Conservation (phyloP, 2,329 filamentous ascomycete species). For the Exophiala dermatitidis region DNA sequence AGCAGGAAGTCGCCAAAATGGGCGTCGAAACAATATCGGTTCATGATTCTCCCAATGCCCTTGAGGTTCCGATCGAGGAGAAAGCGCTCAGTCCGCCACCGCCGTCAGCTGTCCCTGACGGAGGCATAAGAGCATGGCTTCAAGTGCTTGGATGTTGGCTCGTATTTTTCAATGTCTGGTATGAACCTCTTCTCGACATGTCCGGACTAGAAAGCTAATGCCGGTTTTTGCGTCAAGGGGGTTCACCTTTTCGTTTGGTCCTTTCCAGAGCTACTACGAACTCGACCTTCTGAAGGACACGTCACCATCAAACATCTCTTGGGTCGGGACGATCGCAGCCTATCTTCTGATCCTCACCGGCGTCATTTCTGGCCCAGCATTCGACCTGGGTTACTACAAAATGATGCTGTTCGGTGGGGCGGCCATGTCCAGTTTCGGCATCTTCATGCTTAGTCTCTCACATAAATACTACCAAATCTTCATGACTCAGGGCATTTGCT, state of each 20-base stretch:
- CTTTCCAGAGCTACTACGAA: conserved; percentile 72
- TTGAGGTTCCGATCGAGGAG: conserved; percentile 10
- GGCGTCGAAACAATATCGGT: conserved; percentile 8
- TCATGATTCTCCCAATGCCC: not conserved
- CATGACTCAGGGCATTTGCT: conserved; percentile 67
- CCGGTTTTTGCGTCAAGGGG: conserved; percentile 14
- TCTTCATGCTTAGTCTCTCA: conserved; percentile 66
- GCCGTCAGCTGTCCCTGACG: conserved; percentile 53
- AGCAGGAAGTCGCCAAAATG: conserved; percentile 6
- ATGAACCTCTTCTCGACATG: conserved; percentile 58
- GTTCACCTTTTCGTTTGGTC: conserved; percentile 42
- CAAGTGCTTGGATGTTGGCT: conserved; percentile 79
- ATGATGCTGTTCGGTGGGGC: conserved; percentile 65
- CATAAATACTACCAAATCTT: conserved; percentile 80
- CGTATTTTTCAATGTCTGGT: conserved; percentile 66
- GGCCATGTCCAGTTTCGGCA: conserved; percentile 52
- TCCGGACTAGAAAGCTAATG: not conserved
- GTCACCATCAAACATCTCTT: conserved; percentile 65
- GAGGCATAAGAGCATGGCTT: conserved; percentile 68
- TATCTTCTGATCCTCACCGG: conserved; percentile 80
- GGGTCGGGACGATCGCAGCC: conserved; percentile 80
- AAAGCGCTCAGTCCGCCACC: conserved; percentile 9
- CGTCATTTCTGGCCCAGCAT: conserved; percentile 77
- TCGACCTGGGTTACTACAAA: conserved; percentile 74
- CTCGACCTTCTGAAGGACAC: conserved; percentile 64